These are phyloP conservation scores for Macrolepiota fuliginosa DNA, from an alignment of 768 basidiomycete species.

Conservation along the genomic window DNA sequence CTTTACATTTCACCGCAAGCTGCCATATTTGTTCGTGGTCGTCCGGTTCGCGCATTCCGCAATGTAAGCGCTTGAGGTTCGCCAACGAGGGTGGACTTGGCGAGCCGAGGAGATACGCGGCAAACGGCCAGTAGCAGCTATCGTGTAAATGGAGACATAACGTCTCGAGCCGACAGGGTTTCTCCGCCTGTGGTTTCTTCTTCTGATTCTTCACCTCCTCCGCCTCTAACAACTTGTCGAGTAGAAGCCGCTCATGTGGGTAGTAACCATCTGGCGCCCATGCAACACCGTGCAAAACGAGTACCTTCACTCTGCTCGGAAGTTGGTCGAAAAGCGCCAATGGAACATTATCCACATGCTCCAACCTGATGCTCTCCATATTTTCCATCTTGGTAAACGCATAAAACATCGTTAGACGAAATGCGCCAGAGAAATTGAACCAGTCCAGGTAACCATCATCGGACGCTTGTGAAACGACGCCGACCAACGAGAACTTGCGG, in stretches of 20 bases:
- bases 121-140: neutral
- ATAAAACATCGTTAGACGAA: neutral
- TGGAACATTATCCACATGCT: neutral
- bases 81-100: neutral
- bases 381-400: neutral
- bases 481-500: neutral
- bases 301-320: neutral
- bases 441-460: constrained; percentile 4
- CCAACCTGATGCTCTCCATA: neutral
- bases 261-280: constrained; percentile 6
- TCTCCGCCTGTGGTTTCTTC: neutral
- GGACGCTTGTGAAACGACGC: constrained; percentile 5
- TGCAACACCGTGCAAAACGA: neutral
- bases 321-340: neutral
- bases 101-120: neutral
- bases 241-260: neutral
- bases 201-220: neutral
- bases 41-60: neutral
- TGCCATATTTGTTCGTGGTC: neutral
- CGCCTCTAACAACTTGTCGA: neutral
- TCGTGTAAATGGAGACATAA: constrained; percentile 1
- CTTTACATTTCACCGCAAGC: neutral
- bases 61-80: neutral
- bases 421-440: neutral
- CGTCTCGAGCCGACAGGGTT: neutral